These are phyloP conservation scores for Chondrostereum purpureum DNA, from an alignment of 1,284 basidiomycete species.

Conservation along the genomic window DNA sequence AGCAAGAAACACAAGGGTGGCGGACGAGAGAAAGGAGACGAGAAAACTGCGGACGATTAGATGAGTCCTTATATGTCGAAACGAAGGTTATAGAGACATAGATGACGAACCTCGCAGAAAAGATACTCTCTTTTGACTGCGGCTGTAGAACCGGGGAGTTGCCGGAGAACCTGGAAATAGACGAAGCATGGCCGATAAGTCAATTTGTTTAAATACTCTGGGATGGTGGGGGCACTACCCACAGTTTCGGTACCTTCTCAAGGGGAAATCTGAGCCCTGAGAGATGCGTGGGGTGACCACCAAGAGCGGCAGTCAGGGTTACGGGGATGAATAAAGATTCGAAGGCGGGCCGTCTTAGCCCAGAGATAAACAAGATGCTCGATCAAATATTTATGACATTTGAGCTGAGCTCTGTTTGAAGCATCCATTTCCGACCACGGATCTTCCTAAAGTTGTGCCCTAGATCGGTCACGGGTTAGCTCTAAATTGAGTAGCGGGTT, in stretches of 20 bases:
- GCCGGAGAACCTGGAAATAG: slow-evolving; percentile 18
- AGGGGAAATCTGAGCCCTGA: not conserved
- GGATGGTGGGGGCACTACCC: not conserved
- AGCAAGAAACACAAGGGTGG: too few species aligned
- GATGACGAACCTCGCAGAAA: slow-evolving; percentile 15
- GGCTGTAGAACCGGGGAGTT: slow-evolving; percentile 26
- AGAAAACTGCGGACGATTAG: too few species aligned
- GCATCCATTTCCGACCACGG: not conserved
- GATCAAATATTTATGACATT: not conserved
- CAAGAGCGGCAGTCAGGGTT: not conserved
- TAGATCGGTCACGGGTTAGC: not conserved
- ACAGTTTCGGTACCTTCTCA: not conserved
- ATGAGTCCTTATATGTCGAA: too few species aligned
- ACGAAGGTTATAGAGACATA: too few species aligned
- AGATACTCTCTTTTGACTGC: slow-evolving; percentile 14
- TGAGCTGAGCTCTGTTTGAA: too few species aligned
- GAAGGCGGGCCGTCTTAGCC: not conserved
- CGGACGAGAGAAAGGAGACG: too few species aligned
- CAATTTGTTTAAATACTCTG: not conserved
- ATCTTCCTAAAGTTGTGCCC: not conserved
- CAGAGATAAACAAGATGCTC: not conserved
- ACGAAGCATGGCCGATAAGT: slow-evolving; percentile 2
- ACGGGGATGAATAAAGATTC: not conserved
- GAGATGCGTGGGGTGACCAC: not conserved
- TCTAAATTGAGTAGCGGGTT: too few species aligned